Base-by-base conservation (phyloP, 805 yeast genomes). In the Naumovozyma baii region DNA sequence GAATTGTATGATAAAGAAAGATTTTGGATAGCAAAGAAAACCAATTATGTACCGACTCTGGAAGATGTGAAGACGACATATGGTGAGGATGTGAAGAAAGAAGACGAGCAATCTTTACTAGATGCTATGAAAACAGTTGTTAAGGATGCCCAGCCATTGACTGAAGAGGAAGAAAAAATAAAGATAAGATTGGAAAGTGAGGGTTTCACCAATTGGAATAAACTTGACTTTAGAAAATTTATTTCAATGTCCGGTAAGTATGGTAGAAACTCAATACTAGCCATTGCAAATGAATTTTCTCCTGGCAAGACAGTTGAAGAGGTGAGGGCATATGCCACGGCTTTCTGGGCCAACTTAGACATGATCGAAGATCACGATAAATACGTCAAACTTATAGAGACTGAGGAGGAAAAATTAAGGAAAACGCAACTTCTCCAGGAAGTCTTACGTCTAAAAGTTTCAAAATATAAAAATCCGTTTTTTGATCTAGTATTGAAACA, bases 361-460 rank as follows among this genome's bases (percentile, higher is more conserved):
- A 82, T 78, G 47, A 81, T 92, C 45, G 97, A 92, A 28, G 95
- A 95, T 12, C 80, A 80, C 61, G 98, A 92, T 49, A 74, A 84
- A 46, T 85, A 80, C 57, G 64, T 90, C 37, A 68, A 73, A 16
- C 87, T 78, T 52, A 86, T 92, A 46, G 95, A 87, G 54, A 71
- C 74, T 2, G 98, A 97, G 8, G 97, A 92, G 58, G 96, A 87
- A 43, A 82, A 76, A 59, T 71, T 83, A 18, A 68, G 77, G 38
- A 78, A 76, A 51, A 56, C 73, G 8, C 73, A 71, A 49, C 63
- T 77, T 22, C 96, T 87, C 53, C 83, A 78, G 55, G 94, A 83
- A 59, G 73, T 84, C n/a, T 66, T 92, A 39, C 73, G 85, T 51
- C 68, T 80, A 44, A 90, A 90, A 59, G 64, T 92, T 18, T 70